A percentile compares a stretch with the other conserved stretches of the same genome.
Evolutionary conservation across 2,329 filamentous ascomycete genomes (phyloP).

Genomic region (Fusarium setosum): DNA sequence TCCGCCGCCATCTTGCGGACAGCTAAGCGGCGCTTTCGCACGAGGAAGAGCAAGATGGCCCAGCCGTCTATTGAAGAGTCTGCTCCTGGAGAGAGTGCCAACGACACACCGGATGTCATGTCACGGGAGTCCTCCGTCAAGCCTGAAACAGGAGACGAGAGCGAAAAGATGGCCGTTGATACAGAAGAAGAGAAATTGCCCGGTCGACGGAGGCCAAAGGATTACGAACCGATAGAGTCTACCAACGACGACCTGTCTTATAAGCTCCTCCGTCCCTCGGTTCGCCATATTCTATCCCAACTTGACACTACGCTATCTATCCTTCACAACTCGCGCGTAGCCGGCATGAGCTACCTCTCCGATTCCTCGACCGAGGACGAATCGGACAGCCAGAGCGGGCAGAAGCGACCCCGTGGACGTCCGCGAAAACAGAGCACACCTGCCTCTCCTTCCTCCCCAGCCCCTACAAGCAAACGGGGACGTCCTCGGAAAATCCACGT

Average conservation of each 20-base stretch:
- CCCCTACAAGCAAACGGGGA: slow-evolving; percentile 43
- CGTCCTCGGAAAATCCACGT: slow-evolving; percentile 54
- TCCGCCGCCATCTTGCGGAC: slow-evolving; percentile 72
- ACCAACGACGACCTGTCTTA: slow-evolving; percentile 78
- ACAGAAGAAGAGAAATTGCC: not conserved
- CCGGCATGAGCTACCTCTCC: slow-evolving; percentile 53
- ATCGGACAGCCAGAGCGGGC: slow-evolving; percentile 44
- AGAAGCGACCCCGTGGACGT: slow-evolving; percentile 43
- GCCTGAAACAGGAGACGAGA: slow-evolving; percentile 29
- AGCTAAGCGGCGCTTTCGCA: slow-evolving; percentile 73
- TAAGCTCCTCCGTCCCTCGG: slow-evolving; percentile 72
- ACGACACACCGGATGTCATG: slow-evolving; percentile 6
- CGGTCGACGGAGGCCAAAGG: slow-evolving; percentile 19
- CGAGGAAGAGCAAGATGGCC: slow-evolving; percentile 34
- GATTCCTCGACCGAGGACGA: slow-evolving; percentile 54
- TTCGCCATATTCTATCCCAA: slow-evolving; percentile 76
- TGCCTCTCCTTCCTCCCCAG: slow-evolving; percentile 22
- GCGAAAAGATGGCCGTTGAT: slow-evolving; percentile 22
- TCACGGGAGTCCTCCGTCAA: slow-evolving; percentile 35
- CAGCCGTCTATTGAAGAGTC: slow-evolving; percentile 38
- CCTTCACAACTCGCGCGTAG: slow-evolving; percentile 74
- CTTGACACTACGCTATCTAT: slow-evolving; percentile 77
- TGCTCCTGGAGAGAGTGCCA: slow-evolving; percentile 9
- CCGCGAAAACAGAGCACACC: slow-evolving; percentile 35
- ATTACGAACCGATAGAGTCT: slow-evolving; percentile 65